Conservation (phyloP, 495 filamentous ascomycete species). For the Hypomontagnella monticulosa region DNA sequence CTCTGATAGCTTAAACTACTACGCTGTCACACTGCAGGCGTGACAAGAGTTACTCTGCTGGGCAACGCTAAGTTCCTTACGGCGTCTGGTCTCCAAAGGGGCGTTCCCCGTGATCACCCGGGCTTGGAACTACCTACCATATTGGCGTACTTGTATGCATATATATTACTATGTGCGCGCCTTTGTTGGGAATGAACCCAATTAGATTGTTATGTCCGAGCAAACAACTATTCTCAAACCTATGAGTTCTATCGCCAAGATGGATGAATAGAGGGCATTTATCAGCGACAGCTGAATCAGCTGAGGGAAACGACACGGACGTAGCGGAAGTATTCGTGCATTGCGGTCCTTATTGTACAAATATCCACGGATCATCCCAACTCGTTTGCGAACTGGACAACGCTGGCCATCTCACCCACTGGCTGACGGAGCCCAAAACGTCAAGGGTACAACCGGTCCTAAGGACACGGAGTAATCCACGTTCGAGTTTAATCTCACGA, state of each 20-base stretch:
- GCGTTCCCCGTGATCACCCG: slow-evolving; percentile 16
- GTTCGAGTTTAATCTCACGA: slow-evolving; percentile 29
- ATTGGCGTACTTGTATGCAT: slow-evolving; percentile 21
- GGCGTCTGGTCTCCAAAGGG: slow-evolving; percentile 4
- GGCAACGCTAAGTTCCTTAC: slow-evolving; percentile 11
- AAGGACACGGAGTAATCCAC: slow-evolving; percentile 18
- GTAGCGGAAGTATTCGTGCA: too few species aligned
- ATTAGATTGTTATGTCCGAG: slow-evolving; percentile 16
- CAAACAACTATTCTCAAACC: slow-evolving; percentile 4
- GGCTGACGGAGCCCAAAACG: slow-evolving; percentile 12
- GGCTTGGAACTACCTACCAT: slow-evolving; percentile 25
- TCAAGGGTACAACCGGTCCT: slow-evolving; percentile 13
- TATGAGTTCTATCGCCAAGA: background rate
- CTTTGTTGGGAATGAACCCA: slow-evolving; percentile 27
- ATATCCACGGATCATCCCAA: slow-evolving; percentile 8
- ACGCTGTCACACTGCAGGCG: background rate
- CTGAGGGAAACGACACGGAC: background rate
- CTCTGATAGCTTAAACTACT: background rate
- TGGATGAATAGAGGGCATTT: slow-evolving; percentile 1
- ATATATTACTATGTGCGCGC: slow-evolving; percentile 29
- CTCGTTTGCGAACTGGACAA: slow-evolving; percentile 6
- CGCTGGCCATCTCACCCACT: slow-evolving; percentile 12
- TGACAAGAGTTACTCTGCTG: slow-evolving; percentile 11
- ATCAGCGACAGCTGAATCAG: slow-evolving; percentile 9
- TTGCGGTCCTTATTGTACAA: too few species aligned